These are phyloP conservation scores for Aphanomyces cochlioides DNA, from an alignment of 352 stramenopile species.

Conservation along the genomic window DNA sequence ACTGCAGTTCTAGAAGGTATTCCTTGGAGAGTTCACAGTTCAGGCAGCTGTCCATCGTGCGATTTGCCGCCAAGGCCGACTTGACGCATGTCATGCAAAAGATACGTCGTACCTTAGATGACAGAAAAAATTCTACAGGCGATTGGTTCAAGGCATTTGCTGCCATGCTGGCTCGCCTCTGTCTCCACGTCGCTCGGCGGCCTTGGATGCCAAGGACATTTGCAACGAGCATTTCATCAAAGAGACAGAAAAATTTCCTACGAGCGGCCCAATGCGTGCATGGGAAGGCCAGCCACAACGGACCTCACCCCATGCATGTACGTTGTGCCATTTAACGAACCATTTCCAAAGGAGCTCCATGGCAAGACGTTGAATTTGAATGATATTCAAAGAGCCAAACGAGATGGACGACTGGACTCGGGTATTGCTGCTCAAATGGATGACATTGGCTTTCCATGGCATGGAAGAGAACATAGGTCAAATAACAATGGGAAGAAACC, in stretches of 20 bases:
- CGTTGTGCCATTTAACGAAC: not conserved
- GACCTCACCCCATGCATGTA: not conserved
- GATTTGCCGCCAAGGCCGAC: no score
- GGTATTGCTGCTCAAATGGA: conserved; percentile 6
- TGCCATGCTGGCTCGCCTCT: no score
- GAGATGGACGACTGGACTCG: not conserved
- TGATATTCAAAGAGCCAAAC: not conserved
- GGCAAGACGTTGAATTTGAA: not conserved
- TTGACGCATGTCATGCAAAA: no score
- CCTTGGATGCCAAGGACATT: no score
- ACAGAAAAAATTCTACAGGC: no score
- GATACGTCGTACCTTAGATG: no score
- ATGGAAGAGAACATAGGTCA: not conserved
- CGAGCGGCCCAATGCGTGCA: not conserved
- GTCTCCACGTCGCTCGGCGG: not conserved
- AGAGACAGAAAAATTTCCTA: not conserved
- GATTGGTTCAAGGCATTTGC: no score
- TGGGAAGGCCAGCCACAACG: not conserved
- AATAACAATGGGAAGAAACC: not conserved
- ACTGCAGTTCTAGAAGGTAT: no score
- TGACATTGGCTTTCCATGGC: conserved; percentile 11
- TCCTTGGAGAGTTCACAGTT: no score
- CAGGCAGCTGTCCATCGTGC: no score
- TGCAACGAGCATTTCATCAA: no score
- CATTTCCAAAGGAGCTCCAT: conserved; percentile 7